These are phyloP conservation scores for Stephania cephalantha DNA, from an alignment of 164 flowering plant genomes.

Conservation along the genomic window DNA sequence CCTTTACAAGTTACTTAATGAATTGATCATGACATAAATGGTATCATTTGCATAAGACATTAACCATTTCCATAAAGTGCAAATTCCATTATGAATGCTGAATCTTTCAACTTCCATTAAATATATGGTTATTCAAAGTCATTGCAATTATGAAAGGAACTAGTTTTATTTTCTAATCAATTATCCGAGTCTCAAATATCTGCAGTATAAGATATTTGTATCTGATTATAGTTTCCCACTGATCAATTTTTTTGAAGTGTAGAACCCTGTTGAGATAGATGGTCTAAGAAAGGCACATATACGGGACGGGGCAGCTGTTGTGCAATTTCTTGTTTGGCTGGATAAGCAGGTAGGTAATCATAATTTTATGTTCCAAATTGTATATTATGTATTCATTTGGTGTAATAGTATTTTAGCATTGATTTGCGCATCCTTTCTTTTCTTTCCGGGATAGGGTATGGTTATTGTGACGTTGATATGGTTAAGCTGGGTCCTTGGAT, in stretches of 20 bases:
- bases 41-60: not conserved
- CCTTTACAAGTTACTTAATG: not conserved
- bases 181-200: not conserved
- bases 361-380: not conserved
- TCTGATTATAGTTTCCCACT: not conserved
- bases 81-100: not conserved
- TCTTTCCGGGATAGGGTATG: not conserved
- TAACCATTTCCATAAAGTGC: not conserved
- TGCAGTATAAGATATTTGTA: too few relatives aligned
- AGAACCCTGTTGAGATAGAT: slow-evolving; percentile 94
- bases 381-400: not conserved
- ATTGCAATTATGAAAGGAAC: not conserved
- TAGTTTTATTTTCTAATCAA: not conserved
- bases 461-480: not conserved
- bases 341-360: slow-evolving; percentile 62
- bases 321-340: slow-evolving; percentile 89
- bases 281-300: slow-evolving; percentile 81
- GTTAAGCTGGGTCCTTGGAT: not conserved
- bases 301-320: slow-evolving; percentile 98
- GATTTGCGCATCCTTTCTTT: not conserved
- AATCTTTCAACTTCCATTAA: not conserved
- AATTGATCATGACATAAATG: not conserved
- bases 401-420: not conserved
- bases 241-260: slow-evolving; percentile 1
- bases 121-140: not conserved